Base-by-base conservation (phyloP, 2,329 filamentous ascomycete genomes). In the Parascedosporium putredinis region DNA sequence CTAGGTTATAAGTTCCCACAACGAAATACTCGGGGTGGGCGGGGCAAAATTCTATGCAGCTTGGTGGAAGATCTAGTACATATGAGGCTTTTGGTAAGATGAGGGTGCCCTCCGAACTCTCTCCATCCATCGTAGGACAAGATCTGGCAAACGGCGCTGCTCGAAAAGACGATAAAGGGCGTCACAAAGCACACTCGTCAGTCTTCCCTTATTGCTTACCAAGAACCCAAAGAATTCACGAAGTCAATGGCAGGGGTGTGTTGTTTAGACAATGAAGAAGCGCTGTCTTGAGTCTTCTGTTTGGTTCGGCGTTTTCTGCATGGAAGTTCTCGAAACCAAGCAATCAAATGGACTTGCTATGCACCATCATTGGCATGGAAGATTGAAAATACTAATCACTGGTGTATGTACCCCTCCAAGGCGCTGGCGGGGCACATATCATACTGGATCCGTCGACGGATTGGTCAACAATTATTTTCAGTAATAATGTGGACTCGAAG, bases 1-100 rank as follows among this genome's bases (percentile, higher is more conserved):
- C 71, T 24, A 95, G 74, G 54, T 84, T 79, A 65, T 96, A 96
- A 1, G 90, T 95, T 34, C 90, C 91, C 45, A 95, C 76, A 0
- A 94, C 72, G 56, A 95, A 83, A 59, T 83, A 79, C 0, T 80
- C 67, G 0, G 79, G 76, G 51, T 79, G 61, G 1, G 66, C 63
- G 1, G 81, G 80, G 55, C 79, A 85, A 58, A 89, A 88, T 53
- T 86, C 81, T n/a, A 89, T 72, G 60, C 86, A 90, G 59, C 85
- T 87, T 2, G 86, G 86, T 3, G 86, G 86, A 0, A 86, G 69
- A 48, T 86, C 78, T 18, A 88, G 67, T 4, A 63, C 71, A 25
- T 77, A 59, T 3, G 76, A 77, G 46, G 66, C 62, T 27, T 73
- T 62, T 5, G 77, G 75, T 7, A 58, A 55, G 25, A 74, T 60